A percentile compares a stretch with the other conserved stretches of the same genome.
These are phyloP conservation scores for Glycyrrhiza uralensis DNA, from an alignment of 306 rosid species.

Conservation along the genomic window DNA sequence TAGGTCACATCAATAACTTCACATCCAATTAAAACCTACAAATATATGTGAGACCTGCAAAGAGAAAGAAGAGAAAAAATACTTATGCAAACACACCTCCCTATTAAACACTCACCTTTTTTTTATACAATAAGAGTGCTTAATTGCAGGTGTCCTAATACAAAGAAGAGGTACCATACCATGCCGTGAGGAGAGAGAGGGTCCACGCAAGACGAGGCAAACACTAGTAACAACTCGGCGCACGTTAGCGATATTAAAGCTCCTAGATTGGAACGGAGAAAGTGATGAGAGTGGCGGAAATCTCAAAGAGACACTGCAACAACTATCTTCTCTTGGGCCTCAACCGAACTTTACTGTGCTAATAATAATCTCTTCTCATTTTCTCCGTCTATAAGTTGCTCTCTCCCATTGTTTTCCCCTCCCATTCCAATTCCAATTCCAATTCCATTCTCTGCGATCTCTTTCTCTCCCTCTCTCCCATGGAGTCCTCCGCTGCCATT, in stretches of 20 bases:
- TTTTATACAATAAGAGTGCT: too few relatives aligned
- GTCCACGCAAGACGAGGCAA: neutral
- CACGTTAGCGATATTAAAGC: constrained; percentile 33
- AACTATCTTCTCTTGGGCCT: neutral
- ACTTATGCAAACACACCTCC: too few relatives aligned
- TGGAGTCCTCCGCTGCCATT: constrained; percentile 73
- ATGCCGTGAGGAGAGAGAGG: neutral
- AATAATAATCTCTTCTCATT: neutral
- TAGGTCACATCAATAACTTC: too few relatives aligned
- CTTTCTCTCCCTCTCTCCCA: constrained; percentile 27
- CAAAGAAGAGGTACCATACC: too few relatives aligned
- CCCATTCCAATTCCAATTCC: constrained; percentile 19
- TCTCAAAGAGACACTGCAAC: constrained; percentile 40
- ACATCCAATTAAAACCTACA: too few relatives aligned
- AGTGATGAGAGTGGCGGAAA: constrained; percentile 59
- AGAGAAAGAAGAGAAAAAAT: too few relatives aligned
- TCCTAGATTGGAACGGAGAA: constrained; percentile 45
- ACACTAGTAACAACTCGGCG: constrained; percentile 30
- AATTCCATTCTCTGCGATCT: constrained; percentile 9
- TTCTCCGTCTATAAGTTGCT: neutral
- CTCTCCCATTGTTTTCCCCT: neutral
- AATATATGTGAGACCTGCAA: too few relatives aligned
- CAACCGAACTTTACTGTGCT: neutral
- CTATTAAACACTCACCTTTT: too few relatives aligned
- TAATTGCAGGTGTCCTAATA: too few relatives aligned